These are phyloP conservation scores for Teratosphaeria zuluensis DNA, from an alignment of 2,329 filamentous ascomycete species.

Conservation along the genomic window DNA sequence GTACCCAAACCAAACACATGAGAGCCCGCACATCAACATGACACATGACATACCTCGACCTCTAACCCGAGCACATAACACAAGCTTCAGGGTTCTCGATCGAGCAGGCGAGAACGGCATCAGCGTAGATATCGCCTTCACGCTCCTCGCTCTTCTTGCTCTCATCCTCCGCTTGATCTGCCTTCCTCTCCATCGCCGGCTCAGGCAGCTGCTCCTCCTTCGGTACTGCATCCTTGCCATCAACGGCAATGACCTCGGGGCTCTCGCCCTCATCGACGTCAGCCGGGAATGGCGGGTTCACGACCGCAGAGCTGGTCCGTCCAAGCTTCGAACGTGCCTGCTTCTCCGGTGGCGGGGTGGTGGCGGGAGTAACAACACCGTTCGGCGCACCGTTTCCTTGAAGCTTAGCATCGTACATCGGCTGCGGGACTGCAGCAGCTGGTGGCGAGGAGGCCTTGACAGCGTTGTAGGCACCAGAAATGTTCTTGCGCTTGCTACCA, in stretches of 20 bases:
- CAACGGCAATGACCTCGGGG: slow-evolving; percentile 65
- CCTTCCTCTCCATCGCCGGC: slow-evolving; percentile 38
- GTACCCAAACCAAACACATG: background rate
- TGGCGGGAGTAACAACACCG: slow-evolving; percentile 59
- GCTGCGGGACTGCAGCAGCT: slow-evolving; percentile 52
- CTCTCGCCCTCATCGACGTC: slow-evolving; percentile 68
- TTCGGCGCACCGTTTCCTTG: slow-evolving; percentile 37
- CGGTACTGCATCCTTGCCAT: slow-evolving; percentile 45
- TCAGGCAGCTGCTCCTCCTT: slow-evolving; percentile 58
- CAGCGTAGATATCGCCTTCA: slow-evolving; percentile 89
- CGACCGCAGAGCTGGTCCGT: slow-evolving; percentile 38
- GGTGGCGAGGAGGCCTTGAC: slow-evolving; percentile 41
- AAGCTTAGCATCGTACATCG: slow-evolving; percentile 54
- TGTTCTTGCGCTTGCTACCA: slow-evolving; percentile 58
- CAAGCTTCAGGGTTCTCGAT: slow-evolving; percentile 95
- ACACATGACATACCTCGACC: background rate
- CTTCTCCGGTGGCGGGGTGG: slow-evolving; percentile 52
- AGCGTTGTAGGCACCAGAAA: slow-evolving; percentile 31
- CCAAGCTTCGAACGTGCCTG: slow-evolving; percentile 36
- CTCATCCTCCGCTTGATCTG: slow-evolving; percentile 61
- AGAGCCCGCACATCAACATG: background rate
- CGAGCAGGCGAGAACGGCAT: slow-evolving; percentile 84
- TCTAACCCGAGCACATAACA: slow-evolving; percentile 88
- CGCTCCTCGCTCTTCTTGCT: slow-evolving; percentile 61
- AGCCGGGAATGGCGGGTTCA: slow-evolving; percentile 62